These are phyloP conservation scores for Podospora pseudopauciseta DNA, from an alignment of 495 filamentous ascomycete genomes.

Conservation along the genomic window DNA sequence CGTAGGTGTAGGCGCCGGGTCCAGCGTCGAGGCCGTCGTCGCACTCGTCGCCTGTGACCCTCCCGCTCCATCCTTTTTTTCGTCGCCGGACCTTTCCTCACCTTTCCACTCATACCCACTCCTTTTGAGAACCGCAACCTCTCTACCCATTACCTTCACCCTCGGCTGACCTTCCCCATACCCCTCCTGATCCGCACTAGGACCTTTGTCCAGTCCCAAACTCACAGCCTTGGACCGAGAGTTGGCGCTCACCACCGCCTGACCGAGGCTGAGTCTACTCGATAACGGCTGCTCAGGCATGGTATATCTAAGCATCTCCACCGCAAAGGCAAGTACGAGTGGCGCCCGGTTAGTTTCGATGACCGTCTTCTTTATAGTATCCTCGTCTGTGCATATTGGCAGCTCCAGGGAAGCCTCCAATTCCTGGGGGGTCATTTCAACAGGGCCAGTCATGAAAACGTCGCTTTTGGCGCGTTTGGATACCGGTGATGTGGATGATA, in stretches of 20 bases:
- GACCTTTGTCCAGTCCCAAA: slow-evolving; percentile 65
- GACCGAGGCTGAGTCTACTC: slow-evolving; percentile 71
- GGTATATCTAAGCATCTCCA: slow-evolving; percentile 67
- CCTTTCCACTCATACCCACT: slow-evolving; percentile 69
- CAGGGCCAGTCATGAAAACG: slow-evolving; percentile 33
- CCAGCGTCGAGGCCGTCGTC: slow-evolving; percentile 7
- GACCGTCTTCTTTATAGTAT: slow-evolving; percentile 52
- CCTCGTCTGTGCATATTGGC: slow-evolving; percentile 55
- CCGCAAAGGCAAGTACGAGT: slow-evolving; percentile 74
- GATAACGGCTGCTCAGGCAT: slow-evolving; percentile 83
- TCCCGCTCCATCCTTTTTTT: slow-evolving; percentile 21
- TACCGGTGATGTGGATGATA: slow-evolving; percentile 14
- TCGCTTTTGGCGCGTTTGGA: slow-evolving; percentile 45
- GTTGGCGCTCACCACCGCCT: slow-evolving; percentile 76
- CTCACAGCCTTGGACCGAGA: slow-evolving; percentile 69
- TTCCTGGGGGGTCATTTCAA: slow-evolving; percentile 54
- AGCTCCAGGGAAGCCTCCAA: slow-evolving; percentile 64
- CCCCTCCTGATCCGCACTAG: slow-evolving; percentile 64
- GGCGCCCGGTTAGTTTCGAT: slow-evolving; percentile 76
- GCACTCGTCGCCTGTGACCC: slow-evolving; percentile 15
- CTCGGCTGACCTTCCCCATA: slow-evolving; percentile 73
- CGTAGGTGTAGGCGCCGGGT: slow-evolving; percentile 17
- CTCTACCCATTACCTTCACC: slow-evolving; percentile 65
- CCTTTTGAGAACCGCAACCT: slow-evolving; percentile 68
- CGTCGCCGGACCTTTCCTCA: slow-evolving; percentile 32